Percentiles rank a stretch among this genome's conserved stretches.
Evolutionary conservation across 2,329 filamentous ascomycete species (phyloP).

Genomic region (Penicillium vulpinum): DNA sequence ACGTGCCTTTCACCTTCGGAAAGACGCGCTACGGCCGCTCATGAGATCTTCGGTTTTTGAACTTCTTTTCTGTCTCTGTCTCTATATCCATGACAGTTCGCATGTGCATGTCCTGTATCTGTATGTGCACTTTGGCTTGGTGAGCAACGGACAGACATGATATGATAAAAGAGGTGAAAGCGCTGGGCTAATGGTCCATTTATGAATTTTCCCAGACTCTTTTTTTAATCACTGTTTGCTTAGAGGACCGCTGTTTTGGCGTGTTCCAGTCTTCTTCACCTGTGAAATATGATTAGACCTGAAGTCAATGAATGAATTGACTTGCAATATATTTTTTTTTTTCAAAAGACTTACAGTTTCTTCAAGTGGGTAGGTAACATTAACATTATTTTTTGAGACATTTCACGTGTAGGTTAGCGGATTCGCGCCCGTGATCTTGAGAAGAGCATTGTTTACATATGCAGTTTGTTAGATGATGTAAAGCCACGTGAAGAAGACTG

Average conservation of each 20-base stretch:
- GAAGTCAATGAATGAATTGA: conserved; percentile 12
- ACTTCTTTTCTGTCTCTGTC: conserved; percentile 9
- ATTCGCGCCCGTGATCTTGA: too few species aligned
- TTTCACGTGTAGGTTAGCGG: background rate
- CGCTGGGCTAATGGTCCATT: conserved; percentile 14
- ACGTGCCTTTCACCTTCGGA: conserved; percentile 89
- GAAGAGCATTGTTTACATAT: too few species aligned
- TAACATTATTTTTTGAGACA: too few species aligned
- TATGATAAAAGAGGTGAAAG: conserved; percentile 14
- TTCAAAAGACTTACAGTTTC: too few species aligned
- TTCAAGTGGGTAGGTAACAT: background rate
- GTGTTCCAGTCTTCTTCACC: conserved; percentile 12
- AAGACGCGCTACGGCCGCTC: conserved; percentile 71
- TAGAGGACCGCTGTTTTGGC: conserved; percentile 14
- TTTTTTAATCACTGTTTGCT: conserved; percentile 18
- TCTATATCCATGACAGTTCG: conserved; percentile 10
- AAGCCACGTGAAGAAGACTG: background rate
- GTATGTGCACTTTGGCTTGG: conserved; percentile 12
- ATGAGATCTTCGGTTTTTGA: conserved; percentile 19
- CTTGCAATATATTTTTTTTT: conserved; percentile 13
- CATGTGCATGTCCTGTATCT: conserved; percentile 13
- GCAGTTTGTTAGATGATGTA: background rate
- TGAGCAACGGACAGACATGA: conserved; percentile 17
- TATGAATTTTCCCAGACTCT: conserved; percentile 17
- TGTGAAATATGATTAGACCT: conserved; percentile 30